Evolutionary conservation across 2,329 filamentous ascomycete genomes (phyloP).

Genomic region (Ascochyta viciae-villosae): DNA sequence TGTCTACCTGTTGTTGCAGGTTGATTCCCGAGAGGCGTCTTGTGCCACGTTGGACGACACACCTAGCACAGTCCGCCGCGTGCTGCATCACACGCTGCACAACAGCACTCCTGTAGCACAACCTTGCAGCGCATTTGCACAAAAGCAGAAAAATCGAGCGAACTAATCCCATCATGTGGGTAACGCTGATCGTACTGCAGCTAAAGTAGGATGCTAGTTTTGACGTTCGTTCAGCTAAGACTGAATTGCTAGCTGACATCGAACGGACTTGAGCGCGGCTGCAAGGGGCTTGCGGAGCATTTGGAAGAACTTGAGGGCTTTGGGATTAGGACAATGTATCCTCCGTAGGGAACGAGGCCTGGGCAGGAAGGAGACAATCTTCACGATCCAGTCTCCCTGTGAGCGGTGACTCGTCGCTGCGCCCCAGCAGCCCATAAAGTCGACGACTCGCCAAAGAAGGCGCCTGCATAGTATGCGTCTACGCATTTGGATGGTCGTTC

Average conservation of each 20-base stretch:
- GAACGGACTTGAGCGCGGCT: slow-evolving; percentile 19
- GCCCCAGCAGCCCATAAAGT: not conserved
- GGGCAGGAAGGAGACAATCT: not conserved
- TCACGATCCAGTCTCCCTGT: not conserved
- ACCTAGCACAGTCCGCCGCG: slow-evolving; percentile 28
- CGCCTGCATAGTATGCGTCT: not conserved
- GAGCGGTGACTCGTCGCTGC: not conserved
- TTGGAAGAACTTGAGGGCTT: not conserved
- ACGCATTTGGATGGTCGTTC: not conserved
- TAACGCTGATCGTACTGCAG: slow-evolving; percentile 10
- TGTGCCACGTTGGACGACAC: slow-evolving; percentile 35
- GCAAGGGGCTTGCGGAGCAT: slow-evolving; percentile 20
- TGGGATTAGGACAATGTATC: not conserved
- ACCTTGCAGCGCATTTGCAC: slow-evolving; percentile 23
- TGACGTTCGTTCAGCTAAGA: slow-evolving; percentile 23
- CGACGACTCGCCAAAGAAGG: not conserved
- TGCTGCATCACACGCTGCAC: slow-evolving; percentile 26
- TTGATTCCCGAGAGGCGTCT: slow-evolving; percentile 33
- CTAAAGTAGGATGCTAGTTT: slow-evolving; percentile 24
- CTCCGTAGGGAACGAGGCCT: not conserved
- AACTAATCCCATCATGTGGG: slow-evolving; percentile 19
- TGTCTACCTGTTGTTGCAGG: slow-evolving; percentile 23
- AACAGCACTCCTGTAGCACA: slow-evolving; percentile 19
- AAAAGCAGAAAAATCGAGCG: slow-evolving; percentile 32
- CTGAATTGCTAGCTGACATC: slow-evolving; percentile 10